phyloP scores from a whole-genome alignment of 2,329 filamentous ascomycete species.

The Coniochaeta sp. region DNA sequence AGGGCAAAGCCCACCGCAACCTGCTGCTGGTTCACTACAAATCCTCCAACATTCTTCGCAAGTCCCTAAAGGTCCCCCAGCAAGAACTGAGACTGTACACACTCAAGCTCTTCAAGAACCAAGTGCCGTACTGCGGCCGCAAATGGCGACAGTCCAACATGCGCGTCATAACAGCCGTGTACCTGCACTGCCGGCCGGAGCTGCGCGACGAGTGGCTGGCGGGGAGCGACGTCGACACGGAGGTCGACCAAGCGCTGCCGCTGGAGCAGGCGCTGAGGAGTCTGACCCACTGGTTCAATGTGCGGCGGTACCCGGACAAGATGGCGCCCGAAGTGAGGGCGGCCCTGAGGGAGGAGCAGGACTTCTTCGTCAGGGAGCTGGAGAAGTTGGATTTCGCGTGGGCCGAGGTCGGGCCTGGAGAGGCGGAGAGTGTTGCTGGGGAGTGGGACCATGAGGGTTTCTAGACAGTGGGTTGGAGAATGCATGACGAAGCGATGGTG shows the following conservation, averaged over 20 bases:
- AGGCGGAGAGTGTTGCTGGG: slow-evolving; percentile 13
- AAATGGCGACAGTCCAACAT: slow-evolving; percentile 99
- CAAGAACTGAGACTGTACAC: slow-evolving; percentile 85
- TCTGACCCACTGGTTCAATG: slow-evolving; percentile 90
- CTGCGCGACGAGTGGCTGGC: slow-evolving; percentile 92
- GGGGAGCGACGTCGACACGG: slow-evolving; percentile 83
- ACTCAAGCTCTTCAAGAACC: slow-evolving; percentile 95
- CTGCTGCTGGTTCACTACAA: slow-evolving; percentile 94
- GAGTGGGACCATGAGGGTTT: slow-evolving; percentile 12
- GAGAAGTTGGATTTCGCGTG: slow-evolving; percentile 59
- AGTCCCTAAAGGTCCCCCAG: slow-evolving; percentile 85
- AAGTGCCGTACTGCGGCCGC: slow-evolving; percentile 94
- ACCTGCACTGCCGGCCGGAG: slow-evolving; percentile 87
- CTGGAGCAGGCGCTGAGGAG: slow-evolving; percentile 85
- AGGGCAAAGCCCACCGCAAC: slow-evolving; percentile 90
- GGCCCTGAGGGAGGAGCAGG: slow-evolving; percentile 63
- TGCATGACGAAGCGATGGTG: neutral
- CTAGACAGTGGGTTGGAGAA: neutral
- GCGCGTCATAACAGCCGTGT: slow-evolving; percentile 96
- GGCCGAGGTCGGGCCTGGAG: slow-evolving; percentile 29
- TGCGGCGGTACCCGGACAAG: slow-evolving; percentile 72
- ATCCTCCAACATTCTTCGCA: slow-evolving; percentile 83
- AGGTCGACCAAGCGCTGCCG: slow-evolving; percentile 87
- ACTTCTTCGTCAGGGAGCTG: slow-evolving; percentile 72
- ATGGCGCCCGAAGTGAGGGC: slow-evolving; percentile 55